Evolutionary conservation across 257 asterid species (phyloP).

Genomic region (Solanum okadae): DNA sequence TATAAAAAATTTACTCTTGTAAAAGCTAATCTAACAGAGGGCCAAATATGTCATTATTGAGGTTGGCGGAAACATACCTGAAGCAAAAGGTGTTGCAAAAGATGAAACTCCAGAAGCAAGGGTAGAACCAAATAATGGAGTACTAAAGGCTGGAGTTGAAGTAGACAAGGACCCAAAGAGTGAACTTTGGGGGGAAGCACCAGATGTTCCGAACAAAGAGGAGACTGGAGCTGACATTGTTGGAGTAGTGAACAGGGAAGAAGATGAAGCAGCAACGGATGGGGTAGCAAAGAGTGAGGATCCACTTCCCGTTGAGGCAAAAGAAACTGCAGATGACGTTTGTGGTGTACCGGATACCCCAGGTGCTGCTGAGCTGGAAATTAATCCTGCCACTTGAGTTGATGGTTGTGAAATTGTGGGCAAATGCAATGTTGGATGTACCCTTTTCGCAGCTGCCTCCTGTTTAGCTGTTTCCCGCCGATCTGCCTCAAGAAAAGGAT

Average conservation of each 20-base stretch:
- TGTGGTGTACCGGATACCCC: conserved; percentile 42
- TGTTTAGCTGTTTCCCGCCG: conserved; percentile 83
- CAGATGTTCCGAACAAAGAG: conserved; percentile 47
- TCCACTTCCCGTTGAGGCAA: conserved; percentile 64
- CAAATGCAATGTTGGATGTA: conserved; percentile 84
- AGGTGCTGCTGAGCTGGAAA: conserved; percentile 46
- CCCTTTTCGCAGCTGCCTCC: conserved; percentile 97
- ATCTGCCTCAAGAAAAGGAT: conserved; percentile 97
- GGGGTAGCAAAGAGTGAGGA: conserved; percentile 65
- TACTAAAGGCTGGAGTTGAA: conserved; percentile 43
- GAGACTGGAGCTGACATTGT: conserved; percentile 43
- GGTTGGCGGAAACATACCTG: conserved; percentile 33
- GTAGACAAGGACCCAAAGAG: conserved; percentile 50
- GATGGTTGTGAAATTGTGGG: conserved; percentile 59
- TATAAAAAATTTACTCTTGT: not conserved
- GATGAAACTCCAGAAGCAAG: conserved; percentile 56
- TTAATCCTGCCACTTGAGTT: conserved; percentile 36
- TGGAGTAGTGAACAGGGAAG: conserved; percentile 69
- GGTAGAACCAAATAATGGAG: conserved; percentile 56
- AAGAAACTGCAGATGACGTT: conserved; percentile 19
- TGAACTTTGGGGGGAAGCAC: conserved; percentile 62
- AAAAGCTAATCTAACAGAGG: not conserved
- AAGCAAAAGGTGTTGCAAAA: conserved; percentile 60
- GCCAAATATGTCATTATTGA: not conserved
- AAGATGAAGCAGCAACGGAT: conserved; percentile 39